phyloP scores from a whole-genome alignment of 805 yeast genomes.

The Ogataea siamensis region DNA sequence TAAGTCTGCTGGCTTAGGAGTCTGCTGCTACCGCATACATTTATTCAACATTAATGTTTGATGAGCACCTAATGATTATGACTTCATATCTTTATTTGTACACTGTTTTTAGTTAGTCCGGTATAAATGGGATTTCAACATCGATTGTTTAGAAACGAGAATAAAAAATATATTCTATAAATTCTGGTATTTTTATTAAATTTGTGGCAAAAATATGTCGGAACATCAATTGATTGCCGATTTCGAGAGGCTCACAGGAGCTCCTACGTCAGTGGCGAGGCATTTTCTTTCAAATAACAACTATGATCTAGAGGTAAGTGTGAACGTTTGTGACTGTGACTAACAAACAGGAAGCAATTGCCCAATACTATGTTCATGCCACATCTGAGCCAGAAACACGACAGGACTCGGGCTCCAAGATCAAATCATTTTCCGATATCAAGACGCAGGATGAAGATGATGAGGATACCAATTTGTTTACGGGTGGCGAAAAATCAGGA shows the following conservation, averaged over 20 bases:
- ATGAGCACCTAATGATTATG: constrained; percentile 16
- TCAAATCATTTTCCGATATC: constrained; percentile 35
- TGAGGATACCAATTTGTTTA: constrained; percentile 39
- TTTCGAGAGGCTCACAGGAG: constrained; percentile 39
- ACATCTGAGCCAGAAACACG: constrained; percentile 15
- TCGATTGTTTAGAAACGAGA: constrained; percentile 34
- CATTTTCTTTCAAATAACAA: constrained; percentile 35
- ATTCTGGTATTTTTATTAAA: neutral
- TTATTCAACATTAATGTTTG: constrained; percentile 40
- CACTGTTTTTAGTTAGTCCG: constrained; percentile 16
- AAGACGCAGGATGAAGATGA: constrained; percentile 33
- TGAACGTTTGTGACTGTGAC: neutral
- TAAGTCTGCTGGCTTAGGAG: constrained; percentile 16
- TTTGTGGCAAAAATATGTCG: constrained; percentile 16
- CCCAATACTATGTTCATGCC: constrained; percentile 27
- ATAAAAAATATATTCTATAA: neutral
- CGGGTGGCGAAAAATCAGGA: constrained; percentile 74
- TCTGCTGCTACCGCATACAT: constrained; percentile 24
- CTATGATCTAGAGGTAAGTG: constrained; percentile 29
- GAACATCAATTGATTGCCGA: constrained; percentile 26
- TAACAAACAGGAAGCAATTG: constrained; percentile 25
- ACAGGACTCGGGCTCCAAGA: constrained; percentile 14
- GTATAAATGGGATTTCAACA: constrained; percentile 45
- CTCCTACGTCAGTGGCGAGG: constrained; percentile 38
- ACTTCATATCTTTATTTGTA: constrained; percentile 19